Base-by-base conservation (phyloP, 768 basidiomycete genomes). In the Lenzites betulinus region DNA sequence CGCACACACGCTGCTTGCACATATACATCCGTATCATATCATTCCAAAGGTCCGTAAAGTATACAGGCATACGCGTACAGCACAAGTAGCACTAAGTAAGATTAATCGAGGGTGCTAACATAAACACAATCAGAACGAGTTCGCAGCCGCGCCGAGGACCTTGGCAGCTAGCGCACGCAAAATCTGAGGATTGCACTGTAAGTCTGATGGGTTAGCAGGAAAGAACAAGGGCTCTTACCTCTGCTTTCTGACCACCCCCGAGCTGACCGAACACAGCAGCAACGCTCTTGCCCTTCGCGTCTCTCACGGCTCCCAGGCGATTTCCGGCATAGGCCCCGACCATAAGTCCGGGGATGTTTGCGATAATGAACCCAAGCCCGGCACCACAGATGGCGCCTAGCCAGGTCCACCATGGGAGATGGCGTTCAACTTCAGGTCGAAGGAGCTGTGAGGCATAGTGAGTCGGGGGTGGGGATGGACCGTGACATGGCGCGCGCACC, bases 281-380 rank as follows among this genome's bases (percentile, higher is more conserved):
- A 23, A 98, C 94, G 62, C 89, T 90, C 81, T 92, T 93, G 11
- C 95, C 91, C 77, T 98, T 98, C 3, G 95, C 95, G 69, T 98
- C 95, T 58, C 95, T 80, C 48, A 98, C 80, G 3, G 94, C 93
- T 43, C 95, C 95, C 28, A 97, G 75, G n/a, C 92, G 79, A 70
- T 95, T 96, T 0, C 95, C 95, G 0, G 93, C 92, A 65, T 88
- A 83, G 2, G 89, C 92, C 51, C 95, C 95, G 20, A 95, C 80
- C 77, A 95, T 82, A 15, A 93, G 78, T 7, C 94, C 94, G 9
- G 94, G 94, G 1, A 95, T 68, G 68, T 95, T 97, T 25, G 87
- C 94, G 26, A 86, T 69, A 51, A 80, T 75, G 66, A 74, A 77
- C 23, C 71, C 74, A 51, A 77, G 51, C 58, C 82, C 83, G n/a